Percentiles rank a stretch among this genome's conserved stretches.
phyloP scores from a whole-genome alignment of 495 filamentous ascomycete species.

The Baudoinia panamericana region DNA sequence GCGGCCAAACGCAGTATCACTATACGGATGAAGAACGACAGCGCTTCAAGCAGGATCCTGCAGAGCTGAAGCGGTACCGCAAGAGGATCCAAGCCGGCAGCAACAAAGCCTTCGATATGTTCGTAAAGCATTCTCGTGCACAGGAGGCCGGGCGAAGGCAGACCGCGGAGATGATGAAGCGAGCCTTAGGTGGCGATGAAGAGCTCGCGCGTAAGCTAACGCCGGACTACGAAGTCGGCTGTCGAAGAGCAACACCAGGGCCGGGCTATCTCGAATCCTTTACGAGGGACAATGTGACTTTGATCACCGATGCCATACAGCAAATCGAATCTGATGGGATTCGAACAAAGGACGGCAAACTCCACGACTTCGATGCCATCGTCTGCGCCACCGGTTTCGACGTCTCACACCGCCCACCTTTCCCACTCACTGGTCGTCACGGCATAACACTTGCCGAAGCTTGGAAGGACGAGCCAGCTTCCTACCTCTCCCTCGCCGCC shows the following conservation, averaged over 20 bases:
- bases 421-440: slow-evolving; percentile 23
- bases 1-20: slow-evolving; percentile 9
- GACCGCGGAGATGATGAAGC: slow-evolving; percentile 26
- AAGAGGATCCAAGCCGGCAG: slow-evolving; percentile 14
- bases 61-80: slow-evolving; percentile 13
- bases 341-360: slow-evolving; percentile 35
- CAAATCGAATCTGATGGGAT: slow-evolving; percentile 30
- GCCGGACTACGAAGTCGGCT: slow-evolving; percentile 25
- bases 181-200: slow-evolving; percentile 29
- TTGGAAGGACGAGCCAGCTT: slow-evolving; percentile 22
- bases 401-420: slow-evolving; percentile 19
- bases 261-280: slow-evolving; percentile 30
- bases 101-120: slow-evolving; percentile 19
- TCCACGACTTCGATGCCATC: slow-evolving; percentile 16
- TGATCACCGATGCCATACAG: slow-evolving; percentile 25
- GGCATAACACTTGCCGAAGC: slow-evolving; percentile 22
- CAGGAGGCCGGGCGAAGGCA: slow-evolving; percentile 16
- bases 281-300: slow-evolving; percentile 24
- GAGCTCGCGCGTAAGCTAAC: slow-evolving; percentile 19
- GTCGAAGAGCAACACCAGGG: slow-evolving; percentile 25
- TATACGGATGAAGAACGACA: slow-evolving; percentile 14
- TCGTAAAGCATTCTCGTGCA: slow-evolving; percentile 11
- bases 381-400: slow-evolving; percentile 21
- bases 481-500: slow-evolving; percentile 22
- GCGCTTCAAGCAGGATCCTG: slow-evolving; percentile 12